These are phyloP conservation scores for Pugionium dolabratum DNA, from an alignment of 345 rosid genomes.

Conservation along the genomic window DNA sequence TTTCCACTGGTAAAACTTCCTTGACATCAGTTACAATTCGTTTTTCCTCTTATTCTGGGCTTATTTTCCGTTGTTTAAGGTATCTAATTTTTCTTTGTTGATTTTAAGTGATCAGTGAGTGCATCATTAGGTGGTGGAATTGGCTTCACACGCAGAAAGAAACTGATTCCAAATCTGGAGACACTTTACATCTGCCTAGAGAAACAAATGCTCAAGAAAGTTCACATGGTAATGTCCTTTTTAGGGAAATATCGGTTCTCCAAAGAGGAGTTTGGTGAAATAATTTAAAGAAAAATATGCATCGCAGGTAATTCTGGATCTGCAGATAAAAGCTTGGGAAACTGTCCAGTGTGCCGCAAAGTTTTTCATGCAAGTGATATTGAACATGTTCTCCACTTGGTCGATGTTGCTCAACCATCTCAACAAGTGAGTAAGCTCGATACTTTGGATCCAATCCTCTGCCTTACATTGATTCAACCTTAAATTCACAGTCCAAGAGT, in stretches of 20 bases:
- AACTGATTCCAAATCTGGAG: slow-evolving; percentile 34
- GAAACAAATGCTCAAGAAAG: slow-evolving; percentile 45
- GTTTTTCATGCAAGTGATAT: slow-evolving; percentile 70
- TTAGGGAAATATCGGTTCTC: not conserved
- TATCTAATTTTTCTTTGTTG: slow-evolving; percentile 25
- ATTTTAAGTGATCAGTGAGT: slow-evolving; percentile 56
- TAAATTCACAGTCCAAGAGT: not conserved
- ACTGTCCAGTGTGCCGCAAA: slow-evolving; percentile 89
- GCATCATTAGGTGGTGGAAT: slow-evolving; percentile 90
- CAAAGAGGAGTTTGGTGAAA: not conserved
- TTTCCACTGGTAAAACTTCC: slow-evolving; percentile 67
- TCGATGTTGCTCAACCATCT: slow-evolving; percentile 56
- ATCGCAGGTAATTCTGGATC: slow-evolving; percentile 40
- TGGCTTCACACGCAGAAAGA: slow-evolving; percentile 68
- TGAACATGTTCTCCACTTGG: slow-evolving; percentile 75
- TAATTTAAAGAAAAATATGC: not conserved
- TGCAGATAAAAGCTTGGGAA: slow-evolving; percentile 51
- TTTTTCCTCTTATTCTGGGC: not conserved
- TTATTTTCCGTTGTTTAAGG: slow-evolving; percentile 16
- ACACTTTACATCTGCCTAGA: slow-evolving; percentile 29
- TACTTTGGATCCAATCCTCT: not conserved
- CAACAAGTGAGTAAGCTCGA: slow-evolving; percentile 48
- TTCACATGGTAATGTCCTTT: slow-evolving; percentile 24
- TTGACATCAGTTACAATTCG: not conserved
- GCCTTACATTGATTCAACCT: not conserved